Base-by-base conservation (phyloP, 192 early-diverging fungal genomes). In the Mortierella alpina region DNA sequence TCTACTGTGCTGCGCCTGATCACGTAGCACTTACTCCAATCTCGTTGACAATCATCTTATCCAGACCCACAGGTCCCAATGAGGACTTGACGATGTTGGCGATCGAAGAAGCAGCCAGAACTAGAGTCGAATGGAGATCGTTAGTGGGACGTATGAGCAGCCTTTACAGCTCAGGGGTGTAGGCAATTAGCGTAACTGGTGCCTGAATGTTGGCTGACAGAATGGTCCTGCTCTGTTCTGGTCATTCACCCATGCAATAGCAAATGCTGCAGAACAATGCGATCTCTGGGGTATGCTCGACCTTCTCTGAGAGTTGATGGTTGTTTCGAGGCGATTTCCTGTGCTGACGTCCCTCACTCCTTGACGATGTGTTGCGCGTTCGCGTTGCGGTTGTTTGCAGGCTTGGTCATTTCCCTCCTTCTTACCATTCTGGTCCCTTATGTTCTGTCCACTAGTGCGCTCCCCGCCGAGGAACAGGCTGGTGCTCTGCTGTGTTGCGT, bases 21-120 rank as follows among this genome's bases (percentile, higher is more conserved):
- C 52, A 18, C 60, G 61, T 12, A 54, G 15, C 55, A 84, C 88
- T 86, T 89, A 96, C 95, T 63, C 98, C 98, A 85, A 99, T 96
- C 74, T 99, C 98, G 84, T 99, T 97, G 15, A 99, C 98, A 60
- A 99, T 83, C 98, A 99, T 99, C 88, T 99, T 99, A 86, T 99
- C 98, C 49, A 99, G 89, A 17, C 98, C 98, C 63, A 99, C 98
- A 41, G 98, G 98, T 15, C 98, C 98, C 51, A 99, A 87, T 40
- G 97, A 99, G n/a, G 91, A 94, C 88, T 98, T 98, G 59, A 99
- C 95, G 80, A 99, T 97, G 79, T 99, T 99, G 67, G 97, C 95
- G 75, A 99, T 96, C 23, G 98, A 93, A 53, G 92, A 81, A 14
- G 95, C 97, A 42, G 98, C 97, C 82, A 99, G 87, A 41, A 99